These are phyloP conservation scores for Psidium guajava DNA, from an alignment of 345 rosid genomes.

Conservation along the genomic window DNA sequence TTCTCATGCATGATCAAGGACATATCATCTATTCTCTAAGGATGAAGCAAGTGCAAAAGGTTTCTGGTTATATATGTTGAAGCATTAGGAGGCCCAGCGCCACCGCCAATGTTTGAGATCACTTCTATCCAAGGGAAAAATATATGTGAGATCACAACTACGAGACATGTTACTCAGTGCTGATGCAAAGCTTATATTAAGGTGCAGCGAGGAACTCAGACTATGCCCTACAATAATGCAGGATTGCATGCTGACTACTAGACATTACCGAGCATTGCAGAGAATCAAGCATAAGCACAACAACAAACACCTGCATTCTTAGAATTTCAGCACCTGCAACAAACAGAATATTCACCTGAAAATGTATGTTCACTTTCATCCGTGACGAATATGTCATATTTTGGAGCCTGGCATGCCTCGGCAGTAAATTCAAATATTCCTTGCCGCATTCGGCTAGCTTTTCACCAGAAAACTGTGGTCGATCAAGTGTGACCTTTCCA, in stretches of 20 bases:
- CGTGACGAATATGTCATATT: conserved; percentile 79
- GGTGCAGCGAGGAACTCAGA: neutral
- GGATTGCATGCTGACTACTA: neutral
- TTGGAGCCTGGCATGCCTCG: conserved; percentile 81
- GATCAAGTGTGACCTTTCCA: conserved; percentile 45
- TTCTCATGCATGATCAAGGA: neutral
- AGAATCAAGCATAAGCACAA: neutral
- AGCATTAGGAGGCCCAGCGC: neutral
- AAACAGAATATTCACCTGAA: conserved; percentile 43
- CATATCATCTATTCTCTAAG: neutral
- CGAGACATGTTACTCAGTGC: neutral
- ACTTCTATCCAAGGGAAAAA: neutral
- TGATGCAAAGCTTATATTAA: neutral
- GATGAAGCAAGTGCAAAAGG: neutral
- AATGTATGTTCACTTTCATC: conserved; percentile 51
- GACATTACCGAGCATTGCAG: neutral
- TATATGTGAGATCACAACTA: neutral
- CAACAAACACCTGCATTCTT: neutral
- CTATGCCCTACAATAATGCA: neutral
- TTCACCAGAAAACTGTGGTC: conserved; percentile 40
- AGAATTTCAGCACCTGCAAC: neutral
- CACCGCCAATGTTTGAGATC: neutral
- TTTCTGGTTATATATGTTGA: neutral
- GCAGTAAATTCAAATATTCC: conserved; percentile 36
- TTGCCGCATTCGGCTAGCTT: conserved; percentile 7